Evolutionary conservation across 2,329 filamentous ascomycete species (phyloP), one percentile per base, ranked within the genome.

Genomic region (Fusarium buxicola): DNA sequence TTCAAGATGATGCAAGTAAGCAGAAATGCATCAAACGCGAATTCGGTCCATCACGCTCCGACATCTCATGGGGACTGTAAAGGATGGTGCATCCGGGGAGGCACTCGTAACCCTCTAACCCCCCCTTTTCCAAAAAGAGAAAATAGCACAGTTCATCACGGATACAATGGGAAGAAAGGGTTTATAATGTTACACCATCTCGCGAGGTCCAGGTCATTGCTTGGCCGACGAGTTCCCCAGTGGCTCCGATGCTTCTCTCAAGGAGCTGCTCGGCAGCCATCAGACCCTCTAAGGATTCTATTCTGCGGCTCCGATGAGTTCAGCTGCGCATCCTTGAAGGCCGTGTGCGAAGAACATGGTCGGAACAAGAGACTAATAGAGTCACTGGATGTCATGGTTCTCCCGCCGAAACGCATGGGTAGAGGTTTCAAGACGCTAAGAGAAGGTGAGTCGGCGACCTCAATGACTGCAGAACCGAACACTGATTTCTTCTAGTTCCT

Each of bases 301-400:
- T 99, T 97, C 78, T 98, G 94, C 77, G 95, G 95, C 62, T 95
- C 94, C 4, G 95, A 99, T 75, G 83, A 88, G 3, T 97, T 98
- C 77, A 97, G 94, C 79, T 90, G 90, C 70, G 85, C 84, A 48
- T 92, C 92, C 2, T 81, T 99, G 45, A 79, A 80, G 56, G 90
- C 91, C 7, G 79, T 99, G 30, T 76, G 89, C 68, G 71, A 78
- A 6, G 89, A 92, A 72, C 83, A 88, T 48, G 59, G 74, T 24
- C 72, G 70, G 49, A 82, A 82, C 53, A 82, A 78, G 7, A 77
- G 77, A 15, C 78, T 87, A 10, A 88, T 97, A 51, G 81, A 83
- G 55, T 92, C 91, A 6, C 89, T 99, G 63, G 90, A 97, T 75
- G 94, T 99, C 3, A 86, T 97, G 45, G 91, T 93, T 60, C 84